These are phyloP conservation scores for Collybia sp. DNA, from an alignment of 768 basidiomycete genomes.

Conservation along the genomic window DNA sequence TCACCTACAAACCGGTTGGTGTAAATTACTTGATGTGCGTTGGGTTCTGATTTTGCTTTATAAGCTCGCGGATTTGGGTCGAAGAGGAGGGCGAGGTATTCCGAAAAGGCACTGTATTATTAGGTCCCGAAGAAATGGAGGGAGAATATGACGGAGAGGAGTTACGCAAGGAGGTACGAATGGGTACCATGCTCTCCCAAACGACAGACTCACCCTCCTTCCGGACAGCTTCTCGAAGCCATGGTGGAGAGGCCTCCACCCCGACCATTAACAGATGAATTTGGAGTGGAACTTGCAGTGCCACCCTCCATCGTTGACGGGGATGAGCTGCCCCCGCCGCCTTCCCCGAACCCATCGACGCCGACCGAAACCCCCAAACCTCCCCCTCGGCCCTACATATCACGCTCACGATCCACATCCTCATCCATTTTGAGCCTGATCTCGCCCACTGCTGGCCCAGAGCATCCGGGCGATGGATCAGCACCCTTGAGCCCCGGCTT, in stretches of 20 bases:
- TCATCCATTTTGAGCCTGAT: constrained; percentile 35
- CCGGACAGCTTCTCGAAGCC: constrained; percentile 67
- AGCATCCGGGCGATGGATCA: too few relatives aligned
- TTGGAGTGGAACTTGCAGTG: constrained; percentile 32
- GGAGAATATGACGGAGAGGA: constrained; percentile 88
- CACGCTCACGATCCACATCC: constrained; percentile 49
- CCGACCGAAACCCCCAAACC: constrained; percentile 27
- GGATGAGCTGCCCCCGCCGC: constrained; percentile 13
- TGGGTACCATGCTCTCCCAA: background rate
- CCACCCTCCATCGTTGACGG: constrained; percentile 12
- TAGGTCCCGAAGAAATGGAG: constrained; percentile 85
- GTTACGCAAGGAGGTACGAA: constrained; percentile 67
- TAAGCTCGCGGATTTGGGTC: constrained; percentile 74
- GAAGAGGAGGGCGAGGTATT: constrained; percentile 97
- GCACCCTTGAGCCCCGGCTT: constrained; percentile 6
- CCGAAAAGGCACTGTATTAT: constrained; percentile 78
- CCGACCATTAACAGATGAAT: constrained; percentile 63
- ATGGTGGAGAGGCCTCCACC: constrained; percentile 85
- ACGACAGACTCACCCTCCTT: background rate
- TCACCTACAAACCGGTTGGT: constrained; percentile 51
- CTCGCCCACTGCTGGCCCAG: constrained; percentile 24
- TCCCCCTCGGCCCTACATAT: constrained; percentile 54
- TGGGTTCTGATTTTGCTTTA: background rate
- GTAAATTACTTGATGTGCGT: background rate
- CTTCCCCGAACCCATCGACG: constrained; percentile 22